Evolutionary conservation across 164 flowering plant species (phyloP).

Genomic region (grape (Vitis vinifera)): DNA sequence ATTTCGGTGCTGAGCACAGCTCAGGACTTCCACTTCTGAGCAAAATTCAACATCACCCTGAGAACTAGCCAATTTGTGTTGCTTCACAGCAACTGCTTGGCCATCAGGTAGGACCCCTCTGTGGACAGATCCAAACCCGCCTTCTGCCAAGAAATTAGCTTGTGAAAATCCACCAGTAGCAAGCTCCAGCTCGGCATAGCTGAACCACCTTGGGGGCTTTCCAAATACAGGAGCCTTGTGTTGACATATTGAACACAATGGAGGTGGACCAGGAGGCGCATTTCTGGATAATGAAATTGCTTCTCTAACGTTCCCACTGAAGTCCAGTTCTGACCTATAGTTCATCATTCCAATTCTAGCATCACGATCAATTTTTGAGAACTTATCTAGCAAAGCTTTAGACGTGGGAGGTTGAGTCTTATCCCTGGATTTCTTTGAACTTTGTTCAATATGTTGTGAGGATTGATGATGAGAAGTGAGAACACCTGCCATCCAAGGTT

Average conservation of each 20-base stretch:
- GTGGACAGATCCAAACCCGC: slow-evolving; percentile 69
- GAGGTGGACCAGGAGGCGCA: slow-evolving; percentile 55
- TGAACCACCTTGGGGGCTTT: slow-evolving; percentile 71
- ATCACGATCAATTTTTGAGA: slow-evolving; percentile 38
- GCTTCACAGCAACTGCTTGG: slow-evolving; percentile 66
- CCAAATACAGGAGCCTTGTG: slow-evolving; percentile 71
- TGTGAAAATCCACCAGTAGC: slow-evolving; percentile 67
- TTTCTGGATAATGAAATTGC: slow-evolving; percentile 48
- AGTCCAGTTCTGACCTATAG: slow-evolving; percentile 28
- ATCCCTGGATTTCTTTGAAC: slow-evolving; percentile 20
- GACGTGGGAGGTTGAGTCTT: slow-evolving; percentile 26
- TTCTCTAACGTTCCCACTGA: slow-evolving; percentile 47
- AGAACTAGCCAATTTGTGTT: slow-evolving; percentile 64
- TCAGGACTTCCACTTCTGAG: slow-evolving; percentile 65
- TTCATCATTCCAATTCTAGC: slow-evolving; percentile 26
- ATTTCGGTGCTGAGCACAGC: slow-evolving; percentile 66
- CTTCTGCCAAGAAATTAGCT: slow-evolving; percentile 69
- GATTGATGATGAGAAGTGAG: slow-evolving; percentile 25
- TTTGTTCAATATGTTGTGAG: slow-evolving; percentile 23
- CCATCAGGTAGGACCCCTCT: slow-evolving; percentile 65
- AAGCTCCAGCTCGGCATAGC: slow-evolving; percentile 60
- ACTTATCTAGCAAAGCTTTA: slow-evolving; percentile 32
- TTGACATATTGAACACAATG: slow-evolving; percentile 61
- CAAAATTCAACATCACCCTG: slow-evolving; percentile 70
- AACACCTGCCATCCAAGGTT: slow-evolving; percentile 57